phyloP scores from a whole-genome alignment of 164 flowering plant genomes.

The Berberis vulgaris region DNA sequence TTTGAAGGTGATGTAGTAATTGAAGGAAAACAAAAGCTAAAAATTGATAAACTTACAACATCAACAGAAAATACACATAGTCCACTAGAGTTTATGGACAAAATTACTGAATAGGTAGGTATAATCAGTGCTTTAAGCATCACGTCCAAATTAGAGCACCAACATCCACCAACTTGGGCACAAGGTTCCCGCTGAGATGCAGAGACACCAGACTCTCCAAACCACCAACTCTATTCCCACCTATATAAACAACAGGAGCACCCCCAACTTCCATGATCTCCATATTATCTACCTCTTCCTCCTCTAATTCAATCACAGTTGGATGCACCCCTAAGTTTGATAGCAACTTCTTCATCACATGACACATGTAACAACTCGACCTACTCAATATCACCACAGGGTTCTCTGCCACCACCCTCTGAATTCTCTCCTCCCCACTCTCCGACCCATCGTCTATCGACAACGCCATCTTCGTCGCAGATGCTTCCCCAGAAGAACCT shows the following conservation, averaged over 20 bases:
- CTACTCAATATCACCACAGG: constrained; percentile 82
- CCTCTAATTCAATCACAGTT: constrained; percentile 80
- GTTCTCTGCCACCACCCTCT: constrained; percentile 67
- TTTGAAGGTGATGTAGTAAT: too few relatives aligned
- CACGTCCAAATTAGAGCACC: constrained; percentile 33
- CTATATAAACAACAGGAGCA: constrained; percentile 71
- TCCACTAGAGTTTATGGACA: too few relatives aligned
- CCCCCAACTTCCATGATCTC: background rate
- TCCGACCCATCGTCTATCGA: constrained; percentile 65
- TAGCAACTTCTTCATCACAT: constrained; percentile 77
- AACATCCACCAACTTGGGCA: constrained; percentile 53
- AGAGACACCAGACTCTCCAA: constrained; percentile 66
- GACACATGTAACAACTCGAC: constrained; percentile 86
- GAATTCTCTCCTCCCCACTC: constrained; percentile 54
- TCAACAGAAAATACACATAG: too few relatives aligned
- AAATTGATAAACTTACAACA: too few relatives aligned
- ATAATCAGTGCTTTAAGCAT: too few relatives aligned
- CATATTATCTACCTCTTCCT: constrained; percentile 39
- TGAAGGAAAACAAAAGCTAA: too few relatives aligned
- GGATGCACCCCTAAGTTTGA: constrained; percentile 74
- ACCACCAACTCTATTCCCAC: constrained; percentile 70
- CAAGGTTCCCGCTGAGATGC: constrained; percentile 63
- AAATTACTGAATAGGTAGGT: too few relatives aligned
- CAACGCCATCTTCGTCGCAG: too few relatives aligned
- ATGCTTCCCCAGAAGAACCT: too few relatives aligned